These are phyloP conservation scores for Pythium phragmiticola DNA, from an alignment of 352 stramenopile species.

Conservation along the genomic window DNA sequence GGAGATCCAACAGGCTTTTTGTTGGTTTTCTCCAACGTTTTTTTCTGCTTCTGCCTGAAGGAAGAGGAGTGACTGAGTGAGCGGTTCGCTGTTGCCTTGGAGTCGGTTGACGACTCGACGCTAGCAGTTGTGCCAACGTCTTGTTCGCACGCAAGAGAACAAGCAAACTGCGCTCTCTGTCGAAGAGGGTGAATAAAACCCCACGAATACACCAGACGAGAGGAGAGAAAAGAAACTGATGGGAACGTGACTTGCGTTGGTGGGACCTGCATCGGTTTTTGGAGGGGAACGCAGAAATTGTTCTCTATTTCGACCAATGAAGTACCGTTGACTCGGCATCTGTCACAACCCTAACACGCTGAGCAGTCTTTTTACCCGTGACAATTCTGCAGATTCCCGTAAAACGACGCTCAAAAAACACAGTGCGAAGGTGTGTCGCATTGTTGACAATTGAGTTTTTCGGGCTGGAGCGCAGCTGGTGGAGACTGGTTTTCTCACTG, in stretches of 20 bases:
- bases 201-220: neutral
- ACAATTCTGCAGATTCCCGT: neutral
- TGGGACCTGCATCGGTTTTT: neutral
- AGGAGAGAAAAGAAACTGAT: constrained; percentile 17
- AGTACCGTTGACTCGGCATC: neutral
- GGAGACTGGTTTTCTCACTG: neutral
- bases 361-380: constrained; percentile 14
- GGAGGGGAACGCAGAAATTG: neutral
- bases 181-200: constrained; percentile 11
- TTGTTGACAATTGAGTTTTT: neutral
- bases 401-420: constrained; percentile 3
- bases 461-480: neutral
- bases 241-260: constrained; percentile 6
- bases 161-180: constrained; percentile 4
- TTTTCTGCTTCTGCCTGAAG: neutral
- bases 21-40: constrained; percentile 3
- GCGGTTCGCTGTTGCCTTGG: constrained; percentile 5
- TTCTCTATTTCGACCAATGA: constrained; percentile 22
- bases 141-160: constrained; percentile 14
- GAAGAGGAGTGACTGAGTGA: neutral
- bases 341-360: constrained; percentile 10
- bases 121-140: neutral
- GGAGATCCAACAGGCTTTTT: neutral
- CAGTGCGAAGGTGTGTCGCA: neutral
- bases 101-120: constrained; percentile 9